phyloP scores from a whole-genome alignment of 2,329 filamentous ascomycete species.

The Corniculantispora saksenae region DNA sequence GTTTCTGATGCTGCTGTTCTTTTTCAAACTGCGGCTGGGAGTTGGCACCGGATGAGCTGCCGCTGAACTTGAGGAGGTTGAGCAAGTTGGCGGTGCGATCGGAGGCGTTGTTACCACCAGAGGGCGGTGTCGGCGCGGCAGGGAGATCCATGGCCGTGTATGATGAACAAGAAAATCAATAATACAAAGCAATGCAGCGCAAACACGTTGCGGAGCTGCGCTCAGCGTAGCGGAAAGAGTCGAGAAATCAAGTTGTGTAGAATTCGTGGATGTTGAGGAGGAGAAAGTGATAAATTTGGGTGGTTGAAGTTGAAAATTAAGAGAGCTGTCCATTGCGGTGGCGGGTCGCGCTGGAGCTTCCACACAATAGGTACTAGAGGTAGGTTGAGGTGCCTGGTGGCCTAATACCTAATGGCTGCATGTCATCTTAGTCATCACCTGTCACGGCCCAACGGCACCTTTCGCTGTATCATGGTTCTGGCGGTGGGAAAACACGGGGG shows the following conservation, averaged over 20 bases:
- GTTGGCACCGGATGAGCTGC: conserved; percentile 33
- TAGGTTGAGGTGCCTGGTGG: neutral
- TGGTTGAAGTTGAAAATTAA: conserved; percentile 15
- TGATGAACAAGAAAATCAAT: conserved; percentile 3
- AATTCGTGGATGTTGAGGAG: neutral
- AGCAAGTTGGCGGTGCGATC: conserved; percentile 58
- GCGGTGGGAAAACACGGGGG: neutral
- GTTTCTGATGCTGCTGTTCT: conserved; percentile 24
- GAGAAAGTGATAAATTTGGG: conserved; percentile 15
- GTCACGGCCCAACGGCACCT: conserved; percentile 12
- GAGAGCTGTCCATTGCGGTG: conserved; percentile 15
- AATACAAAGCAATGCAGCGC: conserved; percentile 18
- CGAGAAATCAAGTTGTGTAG: neutral
- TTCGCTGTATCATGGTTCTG: neutral
- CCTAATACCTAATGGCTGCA: neutral
- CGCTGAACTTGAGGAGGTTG: conserved; percentile 63
- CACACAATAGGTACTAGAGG: too few species aligned
- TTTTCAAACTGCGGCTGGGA: conserved; percentile 25
- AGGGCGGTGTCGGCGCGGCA: conserved; percentile 52
- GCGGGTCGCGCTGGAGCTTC: conserved; percentile 10
- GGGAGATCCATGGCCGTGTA: conserved; percentile 42
- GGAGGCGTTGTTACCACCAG: conserved; percentile 36
- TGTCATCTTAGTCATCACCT: conserved; percentile 5
- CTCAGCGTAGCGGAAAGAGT: conserved; percentile 14
- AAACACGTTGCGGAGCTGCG: conserved; percentile 19